A percentile compares a stretch with the other conserved stretches of the same genome.
Conservation (phyloP, 2,329 filamentous ascomycete species). For the Pestalotiopsis sp. region DNA sequence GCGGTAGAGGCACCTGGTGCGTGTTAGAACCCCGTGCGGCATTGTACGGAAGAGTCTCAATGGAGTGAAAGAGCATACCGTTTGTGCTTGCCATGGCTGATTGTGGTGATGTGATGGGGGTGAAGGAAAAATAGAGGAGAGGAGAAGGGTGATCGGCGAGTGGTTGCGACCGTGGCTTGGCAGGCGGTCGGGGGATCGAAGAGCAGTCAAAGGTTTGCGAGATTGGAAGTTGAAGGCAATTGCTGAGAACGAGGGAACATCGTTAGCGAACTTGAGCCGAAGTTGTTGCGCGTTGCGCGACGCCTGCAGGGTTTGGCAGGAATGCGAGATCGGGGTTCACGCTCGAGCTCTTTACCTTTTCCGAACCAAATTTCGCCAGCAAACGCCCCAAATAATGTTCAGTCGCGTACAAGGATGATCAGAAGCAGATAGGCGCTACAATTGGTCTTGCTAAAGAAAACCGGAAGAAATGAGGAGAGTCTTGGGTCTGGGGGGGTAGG, state of each 20-base stretch:
- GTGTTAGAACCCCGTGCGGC: neutral
- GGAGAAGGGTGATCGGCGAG: neutral
- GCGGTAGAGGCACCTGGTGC: constrained; percentile 31
- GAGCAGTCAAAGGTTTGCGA: too few species aligned
- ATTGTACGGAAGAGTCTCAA: neutral
- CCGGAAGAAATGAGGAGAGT: neutral
- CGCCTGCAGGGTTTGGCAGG: neutral
- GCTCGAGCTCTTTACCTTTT: constrained; percentile 12
- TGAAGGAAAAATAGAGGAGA: neutral
- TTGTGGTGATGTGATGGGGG: constrained; percentile 6
- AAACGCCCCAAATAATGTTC: constrained; percentile 9
- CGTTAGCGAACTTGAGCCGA: neutral
- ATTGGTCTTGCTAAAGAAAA: neutral
- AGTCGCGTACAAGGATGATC: constrained; percentile 3
- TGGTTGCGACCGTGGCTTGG: neutral
- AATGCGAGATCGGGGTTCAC: neutral
- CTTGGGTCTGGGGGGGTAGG: neutral
- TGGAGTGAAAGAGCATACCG: constrained; percentile 7
- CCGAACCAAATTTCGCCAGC: constrained; percentile 7
- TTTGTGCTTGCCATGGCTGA: constrained; percentile 14
- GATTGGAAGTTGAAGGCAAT: neutral
- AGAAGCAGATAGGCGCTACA: constrained; percentile 2
- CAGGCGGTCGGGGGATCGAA: neutral
- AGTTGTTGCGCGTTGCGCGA: neutral
- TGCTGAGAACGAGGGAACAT: neutral